Conservation (phyloP, 1,139 yeast species). For the Meyerozyma carpophila region DNA sequence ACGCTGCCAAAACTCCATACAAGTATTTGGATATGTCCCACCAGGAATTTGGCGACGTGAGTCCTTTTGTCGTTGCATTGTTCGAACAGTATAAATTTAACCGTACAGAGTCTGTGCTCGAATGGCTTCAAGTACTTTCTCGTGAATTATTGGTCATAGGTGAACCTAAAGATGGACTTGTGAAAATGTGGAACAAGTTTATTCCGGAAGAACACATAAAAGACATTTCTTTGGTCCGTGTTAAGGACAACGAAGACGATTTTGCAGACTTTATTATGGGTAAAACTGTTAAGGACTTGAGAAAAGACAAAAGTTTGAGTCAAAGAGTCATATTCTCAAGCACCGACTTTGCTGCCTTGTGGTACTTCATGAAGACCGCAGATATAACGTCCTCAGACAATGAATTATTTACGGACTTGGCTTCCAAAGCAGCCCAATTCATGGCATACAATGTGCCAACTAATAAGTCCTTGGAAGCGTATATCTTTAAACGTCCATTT, state of each 20-base stretch:
- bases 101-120: conserved; percentile 20
- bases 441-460: conserved; percentile 13
- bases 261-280: conserved; percentile 15
- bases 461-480: conserved; percentile 11
- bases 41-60: conserved; percentile 31
- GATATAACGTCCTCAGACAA: conserved; percentile 11
- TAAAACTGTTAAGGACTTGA: conserved; percentile 16
- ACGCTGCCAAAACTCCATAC: conserved; percentile 65
- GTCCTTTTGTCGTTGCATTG: conserved; percentile 64
- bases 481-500: conserved; percentile 14
- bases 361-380: conserved; percentile 15
- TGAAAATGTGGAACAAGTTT: conserved; percentile 18
- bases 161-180: conserved; percentile 39
- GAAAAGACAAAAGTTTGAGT: conserved; percentile 6
- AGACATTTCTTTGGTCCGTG: conserved; percentile 1
- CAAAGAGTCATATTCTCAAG: conserved; percentile 33
- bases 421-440: conserved; percentile 40
- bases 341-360: conserved; percentile 41
- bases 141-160: conserved; percentile 47
- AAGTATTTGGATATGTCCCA: conserved; percentile 71
- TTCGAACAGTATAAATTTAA: conserved; percentile 70
- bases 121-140: conserved; percentile 50
- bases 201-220: conserved; percentile 10
- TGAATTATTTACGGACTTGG: conserved; percentile 15
- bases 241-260: conserved; percentile 3